phyloP scores from a whole-genome alignment of 192 early-diverging fungal species.

The Gaertneriomyces semiglobifer region DNA sequence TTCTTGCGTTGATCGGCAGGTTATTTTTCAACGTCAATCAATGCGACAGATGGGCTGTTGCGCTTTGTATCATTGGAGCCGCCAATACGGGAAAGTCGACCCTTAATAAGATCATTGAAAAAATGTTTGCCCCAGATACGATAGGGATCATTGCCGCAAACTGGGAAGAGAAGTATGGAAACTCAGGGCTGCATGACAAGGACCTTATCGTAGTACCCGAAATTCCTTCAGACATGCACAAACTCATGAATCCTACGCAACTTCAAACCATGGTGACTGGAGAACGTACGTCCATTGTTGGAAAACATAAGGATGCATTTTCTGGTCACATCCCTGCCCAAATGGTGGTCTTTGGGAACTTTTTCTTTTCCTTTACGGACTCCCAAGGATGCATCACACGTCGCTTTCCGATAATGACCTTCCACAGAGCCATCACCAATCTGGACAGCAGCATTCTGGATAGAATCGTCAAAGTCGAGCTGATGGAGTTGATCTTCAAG shows the following conservation, averaged over 20 bases:
- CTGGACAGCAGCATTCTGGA: too few relatives aligned
- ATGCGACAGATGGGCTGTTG: too few relatives aligned
- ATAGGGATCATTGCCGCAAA: constrained; percentile 9
- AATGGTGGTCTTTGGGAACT: neutral
- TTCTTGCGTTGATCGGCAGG: constrained; percentile 12
- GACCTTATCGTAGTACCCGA: constrained; percentile 10
- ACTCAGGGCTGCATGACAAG: constrained; percentile 5
- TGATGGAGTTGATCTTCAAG: constrained; percentile 7
- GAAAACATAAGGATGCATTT: constrained; percentile 15
- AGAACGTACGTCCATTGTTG: neutral
- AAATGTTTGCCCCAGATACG: neutral
- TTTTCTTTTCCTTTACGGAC: too few relatives aligned
- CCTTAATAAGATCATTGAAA: too few relatives aligned
- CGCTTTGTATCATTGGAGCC: too few relatives aligned
- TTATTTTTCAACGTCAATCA: too few relatives aligned
- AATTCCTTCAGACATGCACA: neutral
- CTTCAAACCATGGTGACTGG: constrained; percentile 13
- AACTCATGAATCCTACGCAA: constrained; percentile 2
- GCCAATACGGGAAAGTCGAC: too few relatives aligned
- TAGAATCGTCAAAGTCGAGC: constrained; percentile 7
- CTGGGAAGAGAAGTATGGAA: constrained; percentile 2
- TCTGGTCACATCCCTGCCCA: neutral
- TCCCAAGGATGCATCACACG: too few relatives aligned
- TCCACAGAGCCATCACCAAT: too few relatives aligned
- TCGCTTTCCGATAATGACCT: too few relatives aligned